phyloP scores from a whole-genome alignment of 169 alveolate genomes.

The Theileria parva region DNA sequence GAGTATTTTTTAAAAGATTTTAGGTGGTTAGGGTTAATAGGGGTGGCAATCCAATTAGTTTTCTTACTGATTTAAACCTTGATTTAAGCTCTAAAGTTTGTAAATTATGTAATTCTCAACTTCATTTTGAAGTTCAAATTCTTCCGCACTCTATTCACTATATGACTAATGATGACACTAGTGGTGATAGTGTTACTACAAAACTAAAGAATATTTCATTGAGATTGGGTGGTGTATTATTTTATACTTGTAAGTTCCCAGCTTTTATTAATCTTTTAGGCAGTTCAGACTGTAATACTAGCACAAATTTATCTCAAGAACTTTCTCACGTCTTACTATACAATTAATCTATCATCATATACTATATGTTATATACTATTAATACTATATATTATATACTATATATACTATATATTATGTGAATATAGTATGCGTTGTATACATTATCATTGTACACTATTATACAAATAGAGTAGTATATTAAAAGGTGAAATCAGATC shows the following conservation, averaged over 20 bases:
- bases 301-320: background rate
- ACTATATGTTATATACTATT: no score
- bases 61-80: background rate
- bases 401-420: background rate
- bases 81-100: background rate
- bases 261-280: background rate
- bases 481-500: constrained; percentile 88
- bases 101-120: constrained; percentile 12
- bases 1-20: background rate
- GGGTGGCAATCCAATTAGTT: constrained; percentile 28
- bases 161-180: constrained; percentile 12
- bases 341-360: background rate
- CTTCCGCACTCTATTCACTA: constrained; percentile 42
- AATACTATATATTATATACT: constrained; percentile 9
- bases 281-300: background rate
- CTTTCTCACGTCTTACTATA: constrained; percentile 2
- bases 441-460: no score
- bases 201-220: constrained; percentile 5
- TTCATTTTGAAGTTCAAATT: constrained; percentile 49
- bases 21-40: background rate
- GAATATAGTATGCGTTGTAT: background rate
- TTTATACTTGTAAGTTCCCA: constrained; percentile 46
- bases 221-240: constrained; percentile 39
- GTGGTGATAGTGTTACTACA: background rate
- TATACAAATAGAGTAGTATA: no score